Base-by-base conservation (phyloP, 106 monocot species). In the Ottelia alismoides region DNA sequence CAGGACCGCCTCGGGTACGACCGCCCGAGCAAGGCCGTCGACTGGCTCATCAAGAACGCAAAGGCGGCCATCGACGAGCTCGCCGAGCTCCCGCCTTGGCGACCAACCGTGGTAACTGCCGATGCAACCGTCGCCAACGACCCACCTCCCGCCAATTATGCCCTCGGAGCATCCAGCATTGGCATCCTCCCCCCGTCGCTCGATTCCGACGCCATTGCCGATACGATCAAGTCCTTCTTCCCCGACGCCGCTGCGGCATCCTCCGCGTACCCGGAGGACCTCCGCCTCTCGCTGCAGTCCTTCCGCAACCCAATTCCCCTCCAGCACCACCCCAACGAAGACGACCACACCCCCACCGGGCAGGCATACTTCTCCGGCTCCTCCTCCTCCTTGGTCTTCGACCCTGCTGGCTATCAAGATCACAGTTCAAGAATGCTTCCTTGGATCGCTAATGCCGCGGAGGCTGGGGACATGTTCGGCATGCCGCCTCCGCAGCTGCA, bases 271-370 rank as follows among this genome's bases (percentile, higher is more conserved):
- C 40, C 40, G 16, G 40, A 16, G 4, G 77, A 75, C 47, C 80
- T 91, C 57, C 69, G 73, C 44, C 84, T 91, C 30, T 84, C 90
- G 0, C 90, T 84, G 20, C 90, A 90, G 30, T 81, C 84, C 22
- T 75, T 78, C 49, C 84, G 70, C 21, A 74, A 72, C 20, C 74
- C 71, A 14, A 63, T 61, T 20, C 60, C 78, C 26, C 71, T 58
- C 50, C 71, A 74, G 14, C 27, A 51, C 73, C 64, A 53, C 27
- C 58, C 12, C 52, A 63, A 63, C 25, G 19, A 28, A 43, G 51
- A 50, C 12, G 21, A 19, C 25, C 2, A 18, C 21, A 27, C 27
- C 25, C 16, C 24, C n/a, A 25, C 47, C 47, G 23, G 27, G 25
- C 51, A 57, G 26, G 25, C 29, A 20, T 21, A 26, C 40, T 45